Conservation (phyloP, 768 basidiomycete genomes). For the Psilocybe sp. region DNA sequence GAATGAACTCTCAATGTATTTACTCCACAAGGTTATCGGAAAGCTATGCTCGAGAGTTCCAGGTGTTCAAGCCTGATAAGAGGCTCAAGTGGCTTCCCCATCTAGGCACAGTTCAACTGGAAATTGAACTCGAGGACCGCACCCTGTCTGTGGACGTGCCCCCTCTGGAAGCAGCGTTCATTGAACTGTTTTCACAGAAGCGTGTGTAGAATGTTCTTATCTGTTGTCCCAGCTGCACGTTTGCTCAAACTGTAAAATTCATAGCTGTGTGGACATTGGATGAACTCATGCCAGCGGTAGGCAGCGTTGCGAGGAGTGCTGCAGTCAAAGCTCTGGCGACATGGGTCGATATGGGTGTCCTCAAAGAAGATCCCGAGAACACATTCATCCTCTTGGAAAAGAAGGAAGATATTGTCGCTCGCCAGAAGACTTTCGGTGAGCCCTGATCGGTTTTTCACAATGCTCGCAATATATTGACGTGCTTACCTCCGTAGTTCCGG, state of each 20-base stretch:
- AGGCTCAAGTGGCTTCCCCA: constrained; percentile 86
- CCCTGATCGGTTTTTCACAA: neutral
- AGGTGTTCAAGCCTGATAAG: constrained; percentile 91
- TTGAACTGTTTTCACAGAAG: constrained; percentile 80
- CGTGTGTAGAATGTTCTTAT: constrained; percentile 31
- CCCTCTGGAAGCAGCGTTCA: constrained; percentile 87
- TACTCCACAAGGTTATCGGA: constrained; percentile 57
- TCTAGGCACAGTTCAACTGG: constrained; percentile 79
- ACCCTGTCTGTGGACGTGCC: constrained; percentile 71
- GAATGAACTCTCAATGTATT: neutral
- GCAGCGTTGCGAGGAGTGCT: constrained; percentile 58
- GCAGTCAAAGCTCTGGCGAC: constrained; percentile 75
- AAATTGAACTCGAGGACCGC: constrained; percentile 82
- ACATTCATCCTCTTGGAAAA: constrained; percentile 65
- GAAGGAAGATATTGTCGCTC: constrained; percentile 38
- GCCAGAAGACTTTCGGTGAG: constrained; percentile 13
- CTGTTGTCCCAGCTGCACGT: neutral
- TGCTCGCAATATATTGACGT: neutral
- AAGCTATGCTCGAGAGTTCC: constrained; percentile 73
- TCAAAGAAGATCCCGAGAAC: constrained; percentile 65
- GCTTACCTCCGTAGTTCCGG: constrained; percentile 20
- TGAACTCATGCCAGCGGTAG: constrained; percentile 63
- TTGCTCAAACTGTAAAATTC: neutral
- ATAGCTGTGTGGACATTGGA: constrained; percentile 70
- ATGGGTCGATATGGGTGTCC: constrained; percentile 81